Base-by-base conservation (phyloP, 306 rosid species). In the Ormosia semicastrata region DNA sequence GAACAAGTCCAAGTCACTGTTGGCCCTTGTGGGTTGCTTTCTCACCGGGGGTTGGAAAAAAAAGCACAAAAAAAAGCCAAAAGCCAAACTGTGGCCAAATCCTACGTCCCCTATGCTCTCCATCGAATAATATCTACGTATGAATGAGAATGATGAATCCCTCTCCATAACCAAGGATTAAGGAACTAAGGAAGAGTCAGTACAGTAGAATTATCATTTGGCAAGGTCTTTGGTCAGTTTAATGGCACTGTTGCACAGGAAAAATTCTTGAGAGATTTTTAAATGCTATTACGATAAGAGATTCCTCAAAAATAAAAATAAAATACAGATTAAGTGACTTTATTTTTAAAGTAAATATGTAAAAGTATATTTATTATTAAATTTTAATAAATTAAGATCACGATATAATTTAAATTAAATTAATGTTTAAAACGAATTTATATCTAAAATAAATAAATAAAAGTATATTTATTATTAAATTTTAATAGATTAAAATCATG, bases 1-100 rank as follows among this genome's bases (percentile, higher is more conserved):
- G 82, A 44, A 73, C 39, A n/a, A 18, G 82, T 75, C 85, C 71
- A 76, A 76, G 87, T 62, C 73, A 84, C 93, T 89, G 83, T 87
- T 81, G 64, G 9, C 11, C 15, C 37, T 66, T 47, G 8, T 66
- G 53, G 53, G 18, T 50, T 79, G 73, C 72, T 82, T 85, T 88
- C 89, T 54, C 44, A 67, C 13, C 1, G 18, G 89, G 75, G 77
- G 33, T 86, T 81, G 75, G 84, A 80, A 17, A 68, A 24, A 14
- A 71, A 53, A 53, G 15, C 47, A 41, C 29, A 39, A 5, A n/a
- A 81, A 81, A 65, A 52, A 12, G 73, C 18, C 90, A 87, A 85
- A 88, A 85, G 66, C 70, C 77, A 32, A 80, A 69, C n/a, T 36
- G 17, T 14, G 49, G 49, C 81, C 66, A 34, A 58, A 36, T 73